A percentile compares a stretch with the other conserved stretches of the same genome.
Conservation (phyloP, 202 grass and related monocot genomes). For the Panicum hallii region DNA sequence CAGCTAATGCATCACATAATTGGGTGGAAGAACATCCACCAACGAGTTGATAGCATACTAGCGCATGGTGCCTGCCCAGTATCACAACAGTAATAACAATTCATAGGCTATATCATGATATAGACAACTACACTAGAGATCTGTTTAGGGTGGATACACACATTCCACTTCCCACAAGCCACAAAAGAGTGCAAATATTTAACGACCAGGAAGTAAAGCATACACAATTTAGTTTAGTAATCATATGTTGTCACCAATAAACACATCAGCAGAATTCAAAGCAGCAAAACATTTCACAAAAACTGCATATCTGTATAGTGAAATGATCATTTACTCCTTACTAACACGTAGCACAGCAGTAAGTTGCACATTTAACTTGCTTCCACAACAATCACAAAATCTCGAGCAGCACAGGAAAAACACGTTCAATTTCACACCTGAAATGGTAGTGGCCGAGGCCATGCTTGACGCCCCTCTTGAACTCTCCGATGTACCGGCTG, state of each 20-base stretch:
- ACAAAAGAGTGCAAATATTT: slow-evolving; percentile 3
- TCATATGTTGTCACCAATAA: background rate
- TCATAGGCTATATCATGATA: background rate
- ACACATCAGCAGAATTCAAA: slow-evolving; percentile 8
- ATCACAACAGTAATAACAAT: slow-evolving; percentile 20
- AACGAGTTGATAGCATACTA: slow-evolving; percentile 6
- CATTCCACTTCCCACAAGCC: background rate
- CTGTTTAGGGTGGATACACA: slow-evolving; percentile 3
- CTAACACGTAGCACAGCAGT: slow-evolving; percentile 4
- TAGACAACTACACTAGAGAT: slow-evolving; percentile 27
- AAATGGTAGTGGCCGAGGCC: slow-evolving; percentile 98
- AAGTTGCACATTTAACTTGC: background rate
- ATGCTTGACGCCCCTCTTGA: slow-evolving; percentile 98
- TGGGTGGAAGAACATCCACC: background rate
- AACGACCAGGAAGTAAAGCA: background rate
- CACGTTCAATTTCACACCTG: slow-evolving; percentile 61
- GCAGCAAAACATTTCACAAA: slow-evolving; percentile 6
- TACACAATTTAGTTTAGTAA: background rate
- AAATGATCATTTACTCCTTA: slow-evolving; percentile 20
- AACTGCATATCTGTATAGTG: slow-evolving; percentile 17
- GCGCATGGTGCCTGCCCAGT: background rate
- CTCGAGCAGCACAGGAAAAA: slow-evolving; percentile 24
- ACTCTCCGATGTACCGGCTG: slow-evolving; percentile 92
- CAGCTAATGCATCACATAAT: slow-evolving; percentile 18
- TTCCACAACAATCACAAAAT: slow-evolving; percentile 27